Conservation (phyloP, 2,329 filamentous ascomycete species). For the Talaromyces albobiverticillius region DNA sequence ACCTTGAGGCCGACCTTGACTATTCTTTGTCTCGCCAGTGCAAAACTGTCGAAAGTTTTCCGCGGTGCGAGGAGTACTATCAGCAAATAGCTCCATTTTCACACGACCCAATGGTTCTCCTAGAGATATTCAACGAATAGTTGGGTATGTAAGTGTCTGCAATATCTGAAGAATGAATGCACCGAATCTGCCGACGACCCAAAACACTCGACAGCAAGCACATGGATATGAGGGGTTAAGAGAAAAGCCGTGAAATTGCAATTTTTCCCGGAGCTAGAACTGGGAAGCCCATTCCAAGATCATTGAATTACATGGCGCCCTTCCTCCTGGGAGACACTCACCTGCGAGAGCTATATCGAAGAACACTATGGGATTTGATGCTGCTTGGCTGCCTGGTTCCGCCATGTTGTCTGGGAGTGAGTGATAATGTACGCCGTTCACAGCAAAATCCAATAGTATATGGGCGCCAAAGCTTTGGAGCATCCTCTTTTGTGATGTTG, state of each 20-base stretch:
- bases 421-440: too few relatives aligned
- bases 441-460: too few relatives aligned
- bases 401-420: slow-evolving; percentile 7
- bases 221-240: neutral
- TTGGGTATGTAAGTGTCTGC: neutral
- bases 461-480: too few relatives aligned
- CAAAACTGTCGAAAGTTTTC: slow-evolving; percentile 98
- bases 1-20: slow-evolving; percentile 74
- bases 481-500: neutral
- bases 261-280: neutral
- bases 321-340: slow-evolving; percentile 24
- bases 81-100: slow-evolving; percentile 85
- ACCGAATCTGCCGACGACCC: too few relatives aligned
- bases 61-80: slow-evolving; percentile 80
- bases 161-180: neutral
- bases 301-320: neutral
- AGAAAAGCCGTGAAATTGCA: neutral
- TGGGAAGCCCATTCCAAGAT: neutral
- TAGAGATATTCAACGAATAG: slow-evolving; percentile 32
- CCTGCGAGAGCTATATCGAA: slow-evolving; percentile 49
- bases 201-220: too few relatives aligned
- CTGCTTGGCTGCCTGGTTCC: slow-evolving; percentile 11
- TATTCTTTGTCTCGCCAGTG: slow-evolving; percentile 84
- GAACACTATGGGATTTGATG: slow-evolving; percentile 46
- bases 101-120: slow-evolving; percentile 83